Evolutionary conservation across 192 early-diverging fungal species (phyloP), one percentile per base, ranked within the genome.

Genomic region (Mortierella alpina): DNA sequence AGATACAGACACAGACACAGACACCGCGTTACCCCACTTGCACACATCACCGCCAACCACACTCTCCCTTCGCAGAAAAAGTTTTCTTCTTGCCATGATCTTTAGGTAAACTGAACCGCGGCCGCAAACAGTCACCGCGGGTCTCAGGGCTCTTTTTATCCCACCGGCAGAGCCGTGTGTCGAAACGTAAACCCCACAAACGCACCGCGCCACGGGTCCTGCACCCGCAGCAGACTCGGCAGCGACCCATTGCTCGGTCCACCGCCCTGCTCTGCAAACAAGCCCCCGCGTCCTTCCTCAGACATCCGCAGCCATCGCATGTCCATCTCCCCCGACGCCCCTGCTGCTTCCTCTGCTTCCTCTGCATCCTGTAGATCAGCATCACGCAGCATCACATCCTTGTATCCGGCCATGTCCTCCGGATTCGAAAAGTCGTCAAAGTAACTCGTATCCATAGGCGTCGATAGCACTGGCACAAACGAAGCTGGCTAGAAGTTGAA

Each of bases 141-240:
- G 31, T 31, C 31, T 31, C 31, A 31, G 31, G 31, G 31, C 22
- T 49, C 15, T 41, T 51, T 51, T 50, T 50, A 50, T 51, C 51
- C 12, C 54, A 23, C n/a, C 8, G 54, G n/a, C 20, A 18, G 18
- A n/a, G 9, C 1, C 52, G 15, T 59, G 63, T 88, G 87, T 40
- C 88, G 81, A 60, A 86, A 96, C 4, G 92, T 95, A 69, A 96
- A 96, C 15, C 95, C 95, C 23, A 93, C 83, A 79, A 96, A 96
- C 39, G 95, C 94, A 45, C 93, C 92, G 63, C 92, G 92, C 82
- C 95, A 92, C 2, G 91, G 87, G 9, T 86, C 88, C 44, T 90
- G 84, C 5, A 75, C 54, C 5, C 86, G 42, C 83, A 86, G 22
- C 72, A 86, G 51, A 67, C 86, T 46, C 71, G 86, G 66, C 82